These are phyloP conservation scores for Climacium dendroides DNA, from an alignment of 225 moss, liverwort and hornwort species.

Conservation along the genomic window DNA sequence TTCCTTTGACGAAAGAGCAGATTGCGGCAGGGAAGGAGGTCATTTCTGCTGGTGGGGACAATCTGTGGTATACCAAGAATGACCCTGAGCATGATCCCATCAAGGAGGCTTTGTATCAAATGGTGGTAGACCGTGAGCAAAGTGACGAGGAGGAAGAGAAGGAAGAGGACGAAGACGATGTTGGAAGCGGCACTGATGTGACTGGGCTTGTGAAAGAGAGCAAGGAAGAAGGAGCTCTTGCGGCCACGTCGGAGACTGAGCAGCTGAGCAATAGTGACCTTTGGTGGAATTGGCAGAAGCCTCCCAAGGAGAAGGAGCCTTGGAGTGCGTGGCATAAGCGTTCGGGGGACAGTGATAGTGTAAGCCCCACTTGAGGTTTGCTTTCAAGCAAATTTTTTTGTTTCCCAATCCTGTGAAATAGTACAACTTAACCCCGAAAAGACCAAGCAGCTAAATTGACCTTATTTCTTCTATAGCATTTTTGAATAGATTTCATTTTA, in stretches of 20 bases:
- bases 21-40: not conserved
- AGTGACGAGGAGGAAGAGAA: not conserved
- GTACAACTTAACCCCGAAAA: not conserved
- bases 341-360: constrained; percentile 73
- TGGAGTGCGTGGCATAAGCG: constrained; percentile 99
- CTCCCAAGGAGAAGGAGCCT: constrained; percentile 48
- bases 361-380: constrained; percentile 4
- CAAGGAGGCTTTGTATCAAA: constrained; percentile 16
- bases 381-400: not conserved
- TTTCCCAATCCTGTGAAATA: not conserved
- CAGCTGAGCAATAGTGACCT: constrained; percentile 57
- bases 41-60: not conserved
- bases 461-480: not conserved
- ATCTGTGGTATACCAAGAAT: constrained; percentile 38
- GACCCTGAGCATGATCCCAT: constrained; percentile 39
- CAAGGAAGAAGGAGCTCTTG: constrained; percentile 8
- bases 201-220: not conserved
- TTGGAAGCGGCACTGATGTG: not conserved
- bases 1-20: constrained; percentile 4
- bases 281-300: constrained; percentile 98
- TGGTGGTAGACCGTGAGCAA: constrained; percentile 14
- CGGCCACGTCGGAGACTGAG: not conserved
- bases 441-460: not conserved
- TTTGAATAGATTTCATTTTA: not conserved
- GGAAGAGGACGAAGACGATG: not conserved